These are phyloP conservation scores for Boletus coccyginus DNA, from an alignment of 768 basidiomycete species.

Conservation along the genomic window DNA sequence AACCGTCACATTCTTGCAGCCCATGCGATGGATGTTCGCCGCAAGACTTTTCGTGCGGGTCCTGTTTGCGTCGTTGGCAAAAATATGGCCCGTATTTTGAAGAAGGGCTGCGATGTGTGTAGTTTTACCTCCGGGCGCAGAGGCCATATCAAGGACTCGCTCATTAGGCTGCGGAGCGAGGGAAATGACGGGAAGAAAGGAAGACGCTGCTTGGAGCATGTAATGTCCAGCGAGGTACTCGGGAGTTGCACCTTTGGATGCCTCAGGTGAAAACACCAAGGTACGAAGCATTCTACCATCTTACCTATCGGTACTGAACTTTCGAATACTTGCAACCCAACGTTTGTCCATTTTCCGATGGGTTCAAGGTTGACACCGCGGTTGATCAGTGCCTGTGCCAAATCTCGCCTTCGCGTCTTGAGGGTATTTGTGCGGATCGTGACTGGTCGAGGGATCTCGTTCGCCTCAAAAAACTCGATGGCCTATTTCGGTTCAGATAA, in stretches of 20 bases:
- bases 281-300: slow-evolving; percentile 1
- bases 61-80: slow-evolving; percentile 97
- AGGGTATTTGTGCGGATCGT: slow-evolving; percentile 98
- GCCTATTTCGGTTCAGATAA: slow-evolving; percentile 50
- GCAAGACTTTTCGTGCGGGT: slow-evolving; percentile 93
- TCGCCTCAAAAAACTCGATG: slow-evolving; percentile 97
- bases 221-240: slow-evolving; percentile 99
- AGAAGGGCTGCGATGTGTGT: slow-evolving; percentile 96
- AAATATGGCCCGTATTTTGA: slow-evolving; percentile 96
- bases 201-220: slow-evolving; percentile 98
- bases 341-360: slow-evolving; percentile 99
- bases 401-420: slow-evolving; percentile 87
- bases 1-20: slow-evolving; percentile 96
- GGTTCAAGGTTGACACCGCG: slow-evolving; percentile 97
- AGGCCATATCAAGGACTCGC: slow-evolving; percentile 96
- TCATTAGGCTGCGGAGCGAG: slow-evolving; percentile 91
- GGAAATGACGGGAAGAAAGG: slow-evolving; percentile 98
- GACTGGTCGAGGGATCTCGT: slow-evolving; percentile 92
- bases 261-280: neutral
- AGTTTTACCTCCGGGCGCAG: slow-evolving; percentile 96
- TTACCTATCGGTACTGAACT: slow-evolving; percentile 89
- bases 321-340: slow-evolving; percentile 98
- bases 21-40: slow-evolving; percentile 94
- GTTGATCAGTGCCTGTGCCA: slow-evolving; percentile 91
- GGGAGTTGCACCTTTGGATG: slow-evolving; percentile 76